phyloP scores from a whole-genome alignment of 2,329 filamentous ascomycete genomes.

The Epichloe sibirici region DNA sequence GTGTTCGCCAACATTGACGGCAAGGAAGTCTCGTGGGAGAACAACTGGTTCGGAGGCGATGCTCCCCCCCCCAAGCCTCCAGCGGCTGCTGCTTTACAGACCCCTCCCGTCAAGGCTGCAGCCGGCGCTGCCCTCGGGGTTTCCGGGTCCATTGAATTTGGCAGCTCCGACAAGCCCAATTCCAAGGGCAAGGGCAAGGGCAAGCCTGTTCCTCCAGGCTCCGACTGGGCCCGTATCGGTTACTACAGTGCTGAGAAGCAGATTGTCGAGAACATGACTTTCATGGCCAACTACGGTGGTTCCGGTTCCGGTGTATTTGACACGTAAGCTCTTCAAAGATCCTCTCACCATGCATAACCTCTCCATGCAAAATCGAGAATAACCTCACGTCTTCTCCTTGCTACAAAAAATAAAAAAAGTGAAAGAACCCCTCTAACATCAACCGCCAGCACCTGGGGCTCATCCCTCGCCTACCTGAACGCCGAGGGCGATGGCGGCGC shows the following conservation, averaged over 20 bases:
- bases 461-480: slow-evolving; percentile 33
- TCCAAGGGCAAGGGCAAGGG: background rate
- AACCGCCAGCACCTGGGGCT: slow-evolving; percentile 27
- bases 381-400: background rate
- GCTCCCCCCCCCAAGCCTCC: slow-evolving; percentile 11
- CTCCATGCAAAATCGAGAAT: too few relatives aligned
- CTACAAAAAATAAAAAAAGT: background rate
- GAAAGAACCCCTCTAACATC: background rate
- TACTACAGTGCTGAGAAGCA: slow-evolving; percentile 33
- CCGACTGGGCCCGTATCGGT: slow-evolving; percentile 28
- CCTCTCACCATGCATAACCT: background rate
- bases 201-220: slow-evolving; percentile 7
- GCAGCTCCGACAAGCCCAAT: background rate
- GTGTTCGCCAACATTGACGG: slow-evolving; percentile 49
- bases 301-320: slow-evolving; percentile 31
- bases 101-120: slow-evolving; percentile 7
- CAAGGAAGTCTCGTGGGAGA: slow-evolving; percentile 43
- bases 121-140: slow-evolving; percentile 7
- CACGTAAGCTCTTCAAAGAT: slow-evolving; percentile 21
- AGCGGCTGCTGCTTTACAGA: slow-evolving; percentile 3
- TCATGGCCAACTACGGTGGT: slow-evolving; percentile 36
- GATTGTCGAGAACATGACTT: slow-evolving; percentile 31
- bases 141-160: background rate
- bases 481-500: slow-evolving; percentile 27
- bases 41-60: slow-evolving; percentile 33